A percentile compares a stretch with the other conserved stretches of the same genome.
Evolutionary conservation across 2,329 filamentous ascomycete species (phyloP).

Genomic region (Endoconidiophora polonica): DNA sequence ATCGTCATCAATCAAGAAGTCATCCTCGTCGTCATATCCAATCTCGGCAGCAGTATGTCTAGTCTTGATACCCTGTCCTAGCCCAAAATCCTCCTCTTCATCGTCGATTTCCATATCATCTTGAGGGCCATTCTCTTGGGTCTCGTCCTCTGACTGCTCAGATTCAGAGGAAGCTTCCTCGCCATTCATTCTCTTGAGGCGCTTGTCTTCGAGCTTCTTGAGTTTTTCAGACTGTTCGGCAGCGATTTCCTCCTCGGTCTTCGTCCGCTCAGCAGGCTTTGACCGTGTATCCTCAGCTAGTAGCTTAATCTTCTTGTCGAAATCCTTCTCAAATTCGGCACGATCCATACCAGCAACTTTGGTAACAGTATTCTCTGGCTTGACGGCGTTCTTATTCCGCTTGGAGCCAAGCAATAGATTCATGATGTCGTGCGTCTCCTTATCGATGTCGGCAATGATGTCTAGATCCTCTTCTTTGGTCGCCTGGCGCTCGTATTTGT

Average conservation of each 20-base stretch:
- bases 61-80: conserved; percentile 41
- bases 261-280: conserved; percentile 70
- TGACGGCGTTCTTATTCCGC: conserved; percentile 8
- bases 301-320: conserved; percentile 69
- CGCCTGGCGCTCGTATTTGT: conserved; percentile 89
- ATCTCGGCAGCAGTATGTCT: conserved; percentile 42
- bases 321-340: conserved; percentile 62
- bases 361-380: conserved; percentile 5
- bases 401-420: conserved; percentile 40
- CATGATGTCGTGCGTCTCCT: conserved; percentile 63
- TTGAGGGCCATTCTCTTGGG: conserved; percentile 3
- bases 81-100: conserved; percentile 39
- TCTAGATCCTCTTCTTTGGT: conserved; percentile 89
- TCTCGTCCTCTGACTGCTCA: conserved; percentile 18
- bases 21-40: conserved; percentile 82
- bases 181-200: conserved; percentile 73
- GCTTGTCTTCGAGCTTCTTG: conserved; percentile 66
- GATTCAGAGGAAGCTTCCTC: conserved; percentile 53
- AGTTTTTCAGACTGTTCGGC: conserved; percentile 62
- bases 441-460: conserved; percentile 65
- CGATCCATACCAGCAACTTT: conserved; percentile 41
- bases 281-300: conserved; percentile 73
- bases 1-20: conserved; percentile 81
- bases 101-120: conserved; percentile 17
- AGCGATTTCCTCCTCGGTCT: conserved; percentile 75